Evolutionary conservation across 495 filamentous ascomycete species (phyloP), one percentile per base, ranked within the genome.

Genomic region (Xylona heveae): DNA sequence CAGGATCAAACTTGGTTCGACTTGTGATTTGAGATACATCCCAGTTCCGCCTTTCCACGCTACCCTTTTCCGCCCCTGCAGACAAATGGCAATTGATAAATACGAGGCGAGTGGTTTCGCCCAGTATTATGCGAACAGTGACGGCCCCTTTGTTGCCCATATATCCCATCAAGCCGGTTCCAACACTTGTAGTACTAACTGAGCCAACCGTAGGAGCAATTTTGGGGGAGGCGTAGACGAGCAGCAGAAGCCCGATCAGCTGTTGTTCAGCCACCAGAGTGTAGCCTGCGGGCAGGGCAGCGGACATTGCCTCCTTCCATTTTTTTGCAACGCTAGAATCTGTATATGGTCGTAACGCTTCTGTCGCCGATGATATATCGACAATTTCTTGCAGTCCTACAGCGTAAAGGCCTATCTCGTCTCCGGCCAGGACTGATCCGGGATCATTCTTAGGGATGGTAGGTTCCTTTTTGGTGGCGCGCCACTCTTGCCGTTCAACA

Each of bases 131-230:
- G 23, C 90, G 70, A 24, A 78, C 75, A 7, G 69, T 67, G 5
- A 85, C 74, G 9, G 74, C 84, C 1, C 90, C 90, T 51, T 99
- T 99, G 45, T 99, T 99, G 4, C 88, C 90, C 61, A 91, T 68
- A 38, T 90, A 92, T 0, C 88, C 85, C 50, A 85, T 66, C 29
- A 92, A 43, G 1, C 88, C 84, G 0, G 90, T 94, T 2, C 82
- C 83, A 4, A 93, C 75, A 30, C 56, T 74, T 6, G 66, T 66
- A 7, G 69, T 80, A 43, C 75, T 82, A 31, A 92, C 68, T 20
- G 73, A 76, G 22, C 71, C 74, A 22, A 93, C 61, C 2, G 67
- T 69, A 1, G 73, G 61, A 14, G 64, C 64, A 28, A 95, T 55
- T 15, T 61, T 59, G 0, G 88, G 76, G 0, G 83, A 74, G 1